phyloP scores from a whole-genome alignment of 169 alveolate genomes.

The Fabrea salina region DNA sequence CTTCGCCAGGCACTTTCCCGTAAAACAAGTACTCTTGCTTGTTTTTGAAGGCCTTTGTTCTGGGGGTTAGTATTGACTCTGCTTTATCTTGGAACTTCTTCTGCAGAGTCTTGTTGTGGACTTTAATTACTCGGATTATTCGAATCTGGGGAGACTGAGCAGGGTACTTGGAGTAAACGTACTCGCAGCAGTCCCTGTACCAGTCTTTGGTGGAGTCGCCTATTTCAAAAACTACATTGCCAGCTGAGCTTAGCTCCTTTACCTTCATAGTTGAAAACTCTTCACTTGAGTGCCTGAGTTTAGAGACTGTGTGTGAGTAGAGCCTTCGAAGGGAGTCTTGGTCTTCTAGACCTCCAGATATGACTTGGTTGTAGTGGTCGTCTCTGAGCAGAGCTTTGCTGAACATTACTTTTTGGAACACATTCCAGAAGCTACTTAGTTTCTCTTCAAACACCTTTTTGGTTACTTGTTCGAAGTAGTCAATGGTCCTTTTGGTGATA shows the following conservation, averaged over 20 bases:
- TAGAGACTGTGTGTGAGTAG: too few relatives aligned
- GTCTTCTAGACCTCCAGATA: too few relatives aligned
- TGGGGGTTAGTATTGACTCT: constrained; percentile 61
- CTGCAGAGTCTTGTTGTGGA: constrained; percentile 73
- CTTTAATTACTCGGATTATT: constrained; percentile 68
- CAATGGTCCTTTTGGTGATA: constrained; percentile 63
- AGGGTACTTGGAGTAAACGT: constrained; percentile 48
- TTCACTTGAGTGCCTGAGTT: neutral
- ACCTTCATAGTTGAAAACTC: constrained; percentile 57
- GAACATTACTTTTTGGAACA: neutral
- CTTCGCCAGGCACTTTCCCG: constrained; percentile 53
- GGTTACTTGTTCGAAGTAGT: neutral
- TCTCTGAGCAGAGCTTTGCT: neutral
- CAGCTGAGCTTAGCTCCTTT: constrained; percentile 78
- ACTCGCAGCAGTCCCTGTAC: constrained; percentile 65
- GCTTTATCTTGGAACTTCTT: constrained; percentile 71
- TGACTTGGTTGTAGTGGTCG: neutral
- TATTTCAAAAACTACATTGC: constrained; percentile 69
- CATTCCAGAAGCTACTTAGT: neutral
- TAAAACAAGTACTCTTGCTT: constrained; percentile 66
- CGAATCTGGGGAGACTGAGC: constrained; percentile 51
- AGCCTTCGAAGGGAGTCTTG: too few relatives aligned
- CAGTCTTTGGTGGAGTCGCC: constrained; percentile 72
- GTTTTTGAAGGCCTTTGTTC: constrained; percentile 51
- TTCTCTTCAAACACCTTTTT: neutral